Conservation (phyloP, 176 grass and related monocot genomes). For the Ensete ventricosum region DNA sequence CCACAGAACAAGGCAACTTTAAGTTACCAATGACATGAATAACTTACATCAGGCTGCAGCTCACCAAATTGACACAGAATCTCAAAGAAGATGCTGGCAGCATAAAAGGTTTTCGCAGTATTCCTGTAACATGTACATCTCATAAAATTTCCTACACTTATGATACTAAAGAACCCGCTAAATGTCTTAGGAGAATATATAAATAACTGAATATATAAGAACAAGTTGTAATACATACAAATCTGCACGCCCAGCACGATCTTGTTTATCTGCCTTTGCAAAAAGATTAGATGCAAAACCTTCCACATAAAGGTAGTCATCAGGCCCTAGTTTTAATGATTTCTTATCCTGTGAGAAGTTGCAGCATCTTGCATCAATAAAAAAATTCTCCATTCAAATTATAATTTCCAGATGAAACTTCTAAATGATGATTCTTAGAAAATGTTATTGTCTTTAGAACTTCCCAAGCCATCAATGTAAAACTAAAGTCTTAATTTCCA, state of each 20-base stretch:
- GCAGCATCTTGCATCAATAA: neutral
- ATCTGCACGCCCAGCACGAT: slow-evolving; percentile 84
- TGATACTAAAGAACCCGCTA: slow-evolving; percentile 3
- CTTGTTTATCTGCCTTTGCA: slow-evolving; percentile 98
- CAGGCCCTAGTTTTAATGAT: slow-evolving; percentile 51
- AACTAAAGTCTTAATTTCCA: neutral
- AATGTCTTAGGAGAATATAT: neutral
- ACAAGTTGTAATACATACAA: slow-evolving; percentile 39
- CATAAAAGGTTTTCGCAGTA: slow-evolving; percentile 98
- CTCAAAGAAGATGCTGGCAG: slow-evolving; percentile 92
- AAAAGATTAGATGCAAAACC: slow-evolving; percentile 93
- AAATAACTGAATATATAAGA: neutral
- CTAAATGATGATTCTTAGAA: neutral
- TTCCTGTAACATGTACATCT: slow-evolving; percentile 39
- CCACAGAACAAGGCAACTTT: neutral
- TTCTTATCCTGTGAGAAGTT: slow-evolving; percentile 67
- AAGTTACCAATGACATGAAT: slow-evolving; percentile 4
- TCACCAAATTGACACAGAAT: slow-evolving; percentile 89
- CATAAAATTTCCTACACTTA: neutral
- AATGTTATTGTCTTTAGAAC: neutral
- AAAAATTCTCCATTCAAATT: neutral
- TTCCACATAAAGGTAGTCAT: slow-evolving; percentile 82
- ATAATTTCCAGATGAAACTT: neutral
- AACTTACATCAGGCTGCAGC: slow-evolving; percentile 76
- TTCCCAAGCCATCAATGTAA: neutral